These are phyloP conservation scores for Karstenula rhodostoma DNA, from an alignment of 2,329 filamentous ascomycete genomes.

Conservation along the genomic window DNA sequence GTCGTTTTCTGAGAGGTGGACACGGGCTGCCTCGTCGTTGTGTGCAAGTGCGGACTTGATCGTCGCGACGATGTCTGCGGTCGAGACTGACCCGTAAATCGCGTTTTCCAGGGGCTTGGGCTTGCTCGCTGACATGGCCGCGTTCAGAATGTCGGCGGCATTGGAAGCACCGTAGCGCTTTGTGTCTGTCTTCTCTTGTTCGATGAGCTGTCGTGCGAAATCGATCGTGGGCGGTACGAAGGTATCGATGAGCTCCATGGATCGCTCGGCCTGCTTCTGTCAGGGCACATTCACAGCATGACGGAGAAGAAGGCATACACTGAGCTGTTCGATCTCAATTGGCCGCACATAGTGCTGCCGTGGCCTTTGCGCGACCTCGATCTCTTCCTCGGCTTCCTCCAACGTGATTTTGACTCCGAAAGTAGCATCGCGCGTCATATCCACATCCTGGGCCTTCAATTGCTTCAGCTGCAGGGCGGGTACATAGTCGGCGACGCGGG, in stretches of 20 bases:
- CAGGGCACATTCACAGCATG: slow-evolving; percentile 19
- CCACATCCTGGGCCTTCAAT: slow-evolving; percentile 54
- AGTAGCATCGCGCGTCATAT: slow-evolving; percentile 57
- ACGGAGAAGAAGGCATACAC: slow-evolving; percentile 36
- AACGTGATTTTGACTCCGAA: slow-evolving; percentile 49
- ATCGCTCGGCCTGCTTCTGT: slow-evolving; percentile 50
- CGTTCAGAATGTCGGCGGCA: slow-evolving; percentile 47
- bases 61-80: slow-evolving; percentile 58
- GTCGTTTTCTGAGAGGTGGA: slow-evolving; percentile 60
- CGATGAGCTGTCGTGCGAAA: slow-evolving; percentile 57
- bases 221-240: slow-evolving; percentile 58
- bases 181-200: slow-evolving; percentile 41
- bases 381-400: slow-evolving; percentile 37
- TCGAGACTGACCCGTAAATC: slow-evolving; percentile 65
- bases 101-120: slow-evolving; percentile 38
- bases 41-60: slow-evolving; percentile 59
- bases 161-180: slow-evolving; percentile 44
- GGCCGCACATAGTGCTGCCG: slow-evolving; percentile 44
- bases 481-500: slow-evolving; percentile 61
- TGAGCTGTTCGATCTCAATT: slow-evolving; percentile 52
- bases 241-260: slow-evolving; percentile 57
- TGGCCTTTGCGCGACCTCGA: slow-evolving; percentile 24
- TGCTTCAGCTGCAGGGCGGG: slow-evolving; percentile 55
- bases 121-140: slow-evolving; percentile 41
- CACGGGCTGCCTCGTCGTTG: slow-evolving; percentile 60